Evolutionary conservation across 1,284 basidiomycete genomes (phyloP), one percentile per base, ranked within the genome.

Genomic region (Mycosarcoma maydis): DNA sequence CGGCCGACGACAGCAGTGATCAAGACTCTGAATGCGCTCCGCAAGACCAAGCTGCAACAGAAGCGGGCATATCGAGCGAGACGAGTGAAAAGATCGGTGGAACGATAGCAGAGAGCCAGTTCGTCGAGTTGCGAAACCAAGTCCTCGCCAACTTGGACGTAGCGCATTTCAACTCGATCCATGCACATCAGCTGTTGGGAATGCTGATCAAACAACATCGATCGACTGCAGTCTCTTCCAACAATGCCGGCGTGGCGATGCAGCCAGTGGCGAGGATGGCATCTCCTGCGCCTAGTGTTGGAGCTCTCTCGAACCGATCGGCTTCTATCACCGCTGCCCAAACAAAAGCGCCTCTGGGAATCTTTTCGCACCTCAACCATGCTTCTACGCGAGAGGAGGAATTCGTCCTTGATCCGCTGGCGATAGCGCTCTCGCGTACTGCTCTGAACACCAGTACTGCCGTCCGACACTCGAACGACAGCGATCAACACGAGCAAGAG

Each of bases 141-240:
- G 64, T 78, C 29, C 40, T 78, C 8, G 59, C 43, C 13, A 71
- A 58, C 8, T 55, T 78, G 16, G 75, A 75, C 10, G 38, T 64
- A 10, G 75, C 73, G 1, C 71, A 73, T 8, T 73, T 73, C 43
- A 75, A 72, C 43, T 60, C 70, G 17, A 74, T 73, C 52, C 75
- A 73, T 30, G 75, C 73, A 19, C 73, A 77, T 22, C 72, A 73
- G 40, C 23, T 77, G 26, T 42, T 77, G 5, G 73, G 73, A 0
- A 75, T 77, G 73, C 52, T 75, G 11, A 57, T 75, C 33, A 67
- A 73, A 19, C 54, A 62, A 42, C 50, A 58, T 46, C 58, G 55
- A 14, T 53, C 49, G 8, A n/a, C 39, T 5, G 36, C 8, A 4
- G 16, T 16, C 27, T 29, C 27, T 29, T 6, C 10, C 32, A 34